Evolutionary conservation across 495 filamentous ascomycete genomes (phyloP), one percentile per base, ranked within the genome.

Genomic region (Podospora anserina): DNA sequence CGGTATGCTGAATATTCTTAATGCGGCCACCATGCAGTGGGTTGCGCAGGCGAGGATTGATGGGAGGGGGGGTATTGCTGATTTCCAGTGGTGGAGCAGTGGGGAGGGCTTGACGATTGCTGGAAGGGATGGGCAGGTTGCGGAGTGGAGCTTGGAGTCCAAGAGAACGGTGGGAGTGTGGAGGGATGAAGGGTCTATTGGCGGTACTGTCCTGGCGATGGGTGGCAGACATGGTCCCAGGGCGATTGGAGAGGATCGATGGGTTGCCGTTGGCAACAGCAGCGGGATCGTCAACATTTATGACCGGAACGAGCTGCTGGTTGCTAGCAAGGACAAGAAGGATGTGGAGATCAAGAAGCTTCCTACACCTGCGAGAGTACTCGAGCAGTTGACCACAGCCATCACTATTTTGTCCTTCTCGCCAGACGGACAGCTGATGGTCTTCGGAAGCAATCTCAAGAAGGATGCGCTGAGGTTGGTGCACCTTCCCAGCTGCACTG

Each of bases 201-300:
- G 91, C 44, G 94, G 88, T 7, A 96, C 92, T 0, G 89, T 91
- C 3, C 81, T 98, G 65, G 86, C 88, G 44, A 82, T 97, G 15
- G 93, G 93, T 54, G 93, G 91, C 6, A 78, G 77, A 64, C 79
- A 78, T 9, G 83, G 84, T 0, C 88, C 88, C 9, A 76, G 79
- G 4, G 80, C 83, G 63, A 81, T 96, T 5, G 93, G 93, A n/a
- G 88, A 87, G 0, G 91, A 96, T 76, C 83, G 92, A 67, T 98
- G 92, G 92, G 84, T 97, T 7, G 94, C 91, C 11, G 83, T 97
- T 27, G 95, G 95, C 5, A 91, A 88, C 34, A 89, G 87, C 53
- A 91, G 88, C 61, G 95, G 95, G 28, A 88, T 99, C 26, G 87
- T 96, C 28, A 97, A 97, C 75, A 83, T 99, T 61, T 99, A 99